Evolutionary conservation across 2,329 filamentous ascomycete species (phyloP).

Genomic region (Emydomyces testavorans): DNA sequence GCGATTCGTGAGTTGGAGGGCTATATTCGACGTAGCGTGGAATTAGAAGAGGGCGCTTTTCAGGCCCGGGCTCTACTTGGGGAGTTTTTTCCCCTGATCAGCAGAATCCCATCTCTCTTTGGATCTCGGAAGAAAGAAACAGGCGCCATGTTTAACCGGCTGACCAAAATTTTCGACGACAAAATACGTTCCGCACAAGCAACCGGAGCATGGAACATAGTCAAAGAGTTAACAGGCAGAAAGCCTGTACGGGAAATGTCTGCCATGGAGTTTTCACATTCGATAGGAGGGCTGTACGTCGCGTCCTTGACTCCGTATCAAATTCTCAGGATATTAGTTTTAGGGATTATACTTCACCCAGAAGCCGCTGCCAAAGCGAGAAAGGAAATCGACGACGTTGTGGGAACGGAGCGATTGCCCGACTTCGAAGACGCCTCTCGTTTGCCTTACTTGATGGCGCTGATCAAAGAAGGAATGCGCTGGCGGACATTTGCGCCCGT

Average conservation of each 20-base stretch:
- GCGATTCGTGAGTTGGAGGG: conserved; percentile 10
- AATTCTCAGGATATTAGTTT: conserved; percentile 26
- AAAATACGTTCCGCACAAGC: neutral
- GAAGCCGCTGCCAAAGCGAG: conserved; percentile 43
- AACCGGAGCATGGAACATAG: neutral
- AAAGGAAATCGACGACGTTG: conserved; percentile 32
- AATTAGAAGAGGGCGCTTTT: neutral
- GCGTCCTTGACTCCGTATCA: conserved; percentile 1
- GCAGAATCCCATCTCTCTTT: neutral
- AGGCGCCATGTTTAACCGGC: neutral
- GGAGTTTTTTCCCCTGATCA: conserved; percentile 9
- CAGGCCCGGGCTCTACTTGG: conserved; percentile 3
- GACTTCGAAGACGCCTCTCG: conserved; percentile 29
- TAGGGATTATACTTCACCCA: conserved; percentile 44
- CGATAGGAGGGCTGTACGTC: neutral
- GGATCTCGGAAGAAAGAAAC: neutral
- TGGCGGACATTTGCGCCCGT: conserved; percentile 29
- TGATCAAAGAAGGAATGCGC: conserved; percentile 31
- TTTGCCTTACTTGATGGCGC: conserved; percentile 30
- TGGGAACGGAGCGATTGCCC: conserved; percentile 26
- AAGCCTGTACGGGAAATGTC: neutral
- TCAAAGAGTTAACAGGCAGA: neutral
- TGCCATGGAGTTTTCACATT: neutral
- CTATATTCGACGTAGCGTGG: conserved; percentile 16
- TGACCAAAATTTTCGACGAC: neutral